phyloP scores from a whole-genome alignment of 2,329 filamentous ascomycete species.

The Colletotrichum scovillei region DNA sequence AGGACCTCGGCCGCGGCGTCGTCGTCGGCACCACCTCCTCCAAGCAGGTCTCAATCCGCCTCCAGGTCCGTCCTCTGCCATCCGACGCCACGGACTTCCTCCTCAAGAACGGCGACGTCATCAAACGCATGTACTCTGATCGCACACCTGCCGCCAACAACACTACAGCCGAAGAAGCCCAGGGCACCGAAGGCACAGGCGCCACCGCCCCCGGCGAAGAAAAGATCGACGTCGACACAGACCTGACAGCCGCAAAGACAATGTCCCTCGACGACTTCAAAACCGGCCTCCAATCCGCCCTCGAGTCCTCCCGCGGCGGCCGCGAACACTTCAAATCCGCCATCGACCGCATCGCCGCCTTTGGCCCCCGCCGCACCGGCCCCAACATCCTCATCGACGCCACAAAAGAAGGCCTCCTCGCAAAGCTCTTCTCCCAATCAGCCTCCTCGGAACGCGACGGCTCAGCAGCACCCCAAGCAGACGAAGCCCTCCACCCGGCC shows the following conservation, averaged over 20 bases:
- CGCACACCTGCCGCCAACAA: constrained; percentile 56
- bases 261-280: constrained; percentile 83
- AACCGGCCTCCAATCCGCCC: constrained; percentile 73
- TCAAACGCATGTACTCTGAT: constrained; percentile 84
- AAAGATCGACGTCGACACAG: constrained; percentile 63
- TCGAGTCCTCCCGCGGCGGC: constrained; percentile 75
- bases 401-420: constrained; percentile 77
- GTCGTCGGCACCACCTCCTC: constrained; percentile 82
- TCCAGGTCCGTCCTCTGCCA: constrained; percentile 85
- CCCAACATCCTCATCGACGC: constrained; percentile 91
- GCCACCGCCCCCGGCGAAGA: constrained; percentile 42
- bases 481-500: constrained; percentile 65
- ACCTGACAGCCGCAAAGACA: constrained; percentile 66
- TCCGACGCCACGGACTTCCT: constrained; percentile 85
- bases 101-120: constrained; percentile 79
- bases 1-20: constrained; percentile 86
- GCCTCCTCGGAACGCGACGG: constrained; percentile 43
- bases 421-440: constrained; percentile 70
- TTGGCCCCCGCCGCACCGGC: constrained; percentile 86
- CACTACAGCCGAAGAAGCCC: constrained; percentile 41
- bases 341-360: constrained; percentile 86
- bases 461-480: constrained; percentile 49
- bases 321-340: constrained; percentile 81
- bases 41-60: constrained; percentile 82
- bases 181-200: neutral